Percentiles rank a stretch among this genome's conserved stretches.
phyloP scores from a whole-genome alignment of 73 alveolate genomes.

The Breviolum minutum region DNA sequence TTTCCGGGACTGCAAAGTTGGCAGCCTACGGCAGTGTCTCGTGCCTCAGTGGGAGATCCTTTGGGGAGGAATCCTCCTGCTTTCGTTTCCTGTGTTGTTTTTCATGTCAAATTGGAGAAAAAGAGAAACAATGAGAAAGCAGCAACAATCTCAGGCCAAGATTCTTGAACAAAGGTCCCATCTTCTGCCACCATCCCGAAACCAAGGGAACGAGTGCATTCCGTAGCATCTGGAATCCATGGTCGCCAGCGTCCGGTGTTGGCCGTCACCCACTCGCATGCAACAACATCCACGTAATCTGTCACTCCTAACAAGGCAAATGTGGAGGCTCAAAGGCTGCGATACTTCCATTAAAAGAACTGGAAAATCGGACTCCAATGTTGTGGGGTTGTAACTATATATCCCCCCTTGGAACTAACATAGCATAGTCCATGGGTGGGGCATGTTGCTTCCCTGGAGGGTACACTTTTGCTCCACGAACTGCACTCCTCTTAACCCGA shows the following conservation, averaged over 20 bases:
- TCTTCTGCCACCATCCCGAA: slow-evolving; percentile 35
- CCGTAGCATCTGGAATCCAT: slow-evolving; percentile 63
- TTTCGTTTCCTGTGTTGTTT: background rate
- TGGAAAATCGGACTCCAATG: background rate
- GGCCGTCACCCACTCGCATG: slow-evolving; percentile 44
- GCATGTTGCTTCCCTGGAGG: too few relatives aligned
- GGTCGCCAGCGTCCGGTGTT: slow-evolving; percentile 27
- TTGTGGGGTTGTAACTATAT: background rate
- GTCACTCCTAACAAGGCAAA: background rate
- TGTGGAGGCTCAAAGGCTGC: background rate
- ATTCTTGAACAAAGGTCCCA: slow-evolving; percentile 10
- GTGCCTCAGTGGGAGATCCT: background rate
- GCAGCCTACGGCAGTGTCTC: background rate
- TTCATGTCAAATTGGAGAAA: background rate
- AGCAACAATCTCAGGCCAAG: background rate
- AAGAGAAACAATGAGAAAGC: background rate
- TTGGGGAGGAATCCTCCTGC: background rate
- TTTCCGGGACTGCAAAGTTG: background rate
- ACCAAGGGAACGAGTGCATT: slow-evolving; percentile 28
- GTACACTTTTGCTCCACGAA: too few relatives aligned
- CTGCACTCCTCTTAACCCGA: too few relatives aligned
- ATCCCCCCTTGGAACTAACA: too few relatives aligned
- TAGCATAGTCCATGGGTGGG: too few relatives aligned
- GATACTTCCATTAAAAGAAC: background rate
- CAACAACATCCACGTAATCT: background rate